These are phyloP conservation scores for Geosmithia morbida DNA, from an alignment of 2,329 filamentous ascomycete species.

Conservation along the genomic window DNA sequence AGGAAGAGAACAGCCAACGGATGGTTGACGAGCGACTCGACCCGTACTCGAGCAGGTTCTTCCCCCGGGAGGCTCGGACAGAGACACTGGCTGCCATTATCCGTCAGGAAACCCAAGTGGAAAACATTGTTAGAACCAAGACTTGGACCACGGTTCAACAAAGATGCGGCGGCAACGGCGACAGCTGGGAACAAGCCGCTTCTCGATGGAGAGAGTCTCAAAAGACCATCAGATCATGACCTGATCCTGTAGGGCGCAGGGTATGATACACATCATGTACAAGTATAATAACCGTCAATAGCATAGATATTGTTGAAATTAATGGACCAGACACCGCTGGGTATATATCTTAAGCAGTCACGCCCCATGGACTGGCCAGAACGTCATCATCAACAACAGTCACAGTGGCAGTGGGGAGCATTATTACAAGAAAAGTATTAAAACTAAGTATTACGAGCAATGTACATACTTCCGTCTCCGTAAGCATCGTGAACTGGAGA, in stretches of 20 bases:
- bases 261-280: not conserved
- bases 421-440: not conserved
- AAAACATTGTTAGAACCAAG: constrained; percentile 64
- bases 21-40: constrained; percentile 81
- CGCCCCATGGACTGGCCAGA: not conserved
- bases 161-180: constrained; percentile 48
- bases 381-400: not conserved
- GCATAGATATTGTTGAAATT: not conserved
- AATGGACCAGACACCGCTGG: not conserved
- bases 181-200: constrained; percentile 51
- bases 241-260: not conserved
- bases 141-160: constrained; percentile 71
- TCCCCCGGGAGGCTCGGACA: constrained; percentile 64
- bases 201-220: constrained; percentile 37
- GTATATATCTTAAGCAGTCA: not conserved
- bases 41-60: constrained; percentile 78
- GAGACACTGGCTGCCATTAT: constrained; percentile 62
- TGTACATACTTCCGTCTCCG: not conserved
- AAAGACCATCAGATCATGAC: not conserved
- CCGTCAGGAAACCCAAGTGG: constrained; percentile 61
- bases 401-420: not conserved
- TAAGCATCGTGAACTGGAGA: not conserved
- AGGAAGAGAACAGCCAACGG: constrained; percentile 52
- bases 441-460: not conserved
- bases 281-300: not conserved